Evolutionary conservation across 2,329 filamentous ascomycete species (phyloP).

Genomic region (Orbilia quercus): DNA sequence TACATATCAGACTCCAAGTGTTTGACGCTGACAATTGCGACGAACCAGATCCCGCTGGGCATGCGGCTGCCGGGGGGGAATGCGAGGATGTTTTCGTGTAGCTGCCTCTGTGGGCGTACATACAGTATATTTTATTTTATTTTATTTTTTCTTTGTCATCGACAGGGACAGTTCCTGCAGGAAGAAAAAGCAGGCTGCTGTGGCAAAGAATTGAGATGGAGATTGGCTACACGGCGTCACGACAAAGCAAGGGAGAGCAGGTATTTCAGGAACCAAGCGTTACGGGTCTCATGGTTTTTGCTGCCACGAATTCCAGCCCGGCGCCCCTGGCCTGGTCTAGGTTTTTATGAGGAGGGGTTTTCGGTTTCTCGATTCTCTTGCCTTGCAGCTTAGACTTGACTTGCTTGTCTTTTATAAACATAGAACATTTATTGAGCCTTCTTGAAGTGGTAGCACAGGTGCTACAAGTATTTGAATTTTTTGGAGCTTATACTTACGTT

Average conservation of each 20-base stretch:
- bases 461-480: conserved; percentile 7
- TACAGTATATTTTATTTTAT: no score
- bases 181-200: background rate
- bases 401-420: background rate
- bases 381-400: no score
- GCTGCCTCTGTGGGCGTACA: no score
- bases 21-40: no score
- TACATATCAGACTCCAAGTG: no score
- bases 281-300: conserved; percentile 6
- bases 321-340: background rate
- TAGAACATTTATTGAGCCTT: background rate
- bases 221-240: background rate
- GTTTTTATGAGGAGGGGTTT: background rate
- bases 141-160: conserved; percentile 1
- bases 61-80: no score
- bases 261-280: background rate
- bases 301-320: no score
- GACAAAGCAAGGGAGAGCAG: background rate
- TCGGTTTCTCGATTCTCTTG: no score
- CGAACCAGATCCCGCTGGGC: no score
- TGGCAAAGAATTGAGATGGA: background rate
- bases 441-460: background rate
- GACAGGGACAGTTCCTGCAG: background rate
- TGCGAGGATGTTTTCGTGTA: no score
- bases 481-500: background rate